These are phyloP conservation scores for Puccinia polysora DNA, from an alignment of 1,284 basidiomycete genomes.

Conservation along the genomic window DNA sequence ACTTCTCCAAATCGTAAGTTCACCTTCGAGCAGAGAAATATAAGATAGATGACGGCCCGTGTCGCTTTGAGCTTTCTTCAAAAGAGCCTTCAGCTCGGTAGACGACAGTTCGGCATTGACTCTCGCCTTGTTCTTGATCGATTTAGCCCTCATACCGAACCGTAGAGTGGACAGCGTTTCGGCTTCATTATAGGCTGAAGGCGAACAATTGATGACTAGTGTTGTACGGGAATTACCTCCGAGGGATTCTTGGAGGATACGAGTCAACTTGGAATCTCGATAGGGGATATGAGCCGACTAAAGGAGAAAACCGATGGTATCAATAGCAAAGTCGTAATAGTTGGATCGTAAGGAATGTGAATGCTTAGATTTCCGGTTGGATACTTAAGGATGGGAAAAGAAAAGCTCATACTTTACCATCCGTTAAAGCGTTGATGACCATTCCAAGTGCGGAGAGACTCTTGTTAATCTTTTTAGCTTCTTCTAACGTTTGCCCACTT, in stretches of 20 bases:
- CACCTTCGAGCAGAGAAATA: constrained; percentile 82
- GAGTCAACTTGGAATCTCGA: constrained; percentile 97
- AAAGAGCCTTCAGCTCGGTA: constrained; percentile 83
- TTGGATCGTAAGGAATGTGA: too few relatives aligned
- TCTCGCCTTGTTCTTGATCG: constrained; percentile 98
- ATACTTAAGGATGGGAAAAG: too few relatives aligned
- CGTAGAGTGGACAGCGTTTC: constrained; percentile 96
- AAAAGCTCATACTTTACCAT: constrained; percentile 84
- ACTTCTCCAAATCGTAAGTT: constrained; percentile 81
- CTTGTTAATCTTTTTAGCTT: constrained; percentile 99
- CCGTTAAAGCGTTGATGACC: constrained; percentile 98
- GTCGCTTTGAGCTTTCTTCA: constrained; percentile 83
- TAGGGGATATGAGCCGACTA: constrained; percentile 97
- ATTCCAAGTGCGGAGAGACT: constrained; percentile 94
- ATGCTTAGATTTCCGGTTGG: not conserved
- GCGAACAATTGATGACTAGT: constrained; percentile 97
- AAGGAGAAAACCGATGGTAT: not conserved
- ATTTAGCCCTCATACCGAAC: constrained; percentile 93
- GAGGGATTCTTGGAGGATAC: constrained; percentile 98
- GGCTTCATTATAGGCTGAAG: constrained; percentile 89
- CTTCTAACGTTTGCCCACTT: constrained; percentile 95
- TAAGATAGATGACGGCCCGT: constrained; percentile 79
- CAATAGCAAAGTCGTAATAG: not conserved
- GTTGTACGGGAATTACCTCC: constrained; percentile 99
- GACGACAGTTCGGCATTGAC: constrained; percentile 98